Base-by-base conservation (phyloP, 1,284 basidiomycete species). In the Melampsora americana region DNA sequence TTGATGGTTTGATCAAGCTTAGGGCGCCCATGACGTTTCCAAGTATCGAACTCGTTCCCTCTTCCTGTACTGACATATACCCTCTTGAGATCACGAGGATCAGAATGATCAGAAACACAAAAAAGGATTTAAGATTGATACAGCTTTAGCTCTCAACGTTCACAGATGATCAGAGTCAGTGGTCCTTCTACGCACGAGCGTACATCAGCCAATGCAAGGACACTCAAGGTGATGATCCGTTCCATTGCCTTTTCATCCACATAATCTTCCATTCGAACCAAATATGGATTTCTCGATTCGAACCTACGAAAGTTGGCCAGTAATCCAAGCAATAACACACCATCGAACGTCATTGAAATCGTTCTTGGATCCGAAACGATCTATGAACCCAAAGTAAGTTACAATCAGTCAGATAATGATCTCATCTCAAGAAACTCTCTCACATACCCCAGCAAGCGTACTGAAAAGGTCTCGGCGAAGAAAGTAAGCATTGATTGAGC, bases 201-300 rank as follows among this genome's bases (percentile, higher is more conserved):
- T 72, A 32, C 62, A 39, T 66, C 48, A 44, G 77, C 62, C n/a
- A 78, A 62, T 0, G 76, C 79, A 35, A 75, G 26, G 42, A 64
- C 66, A 23, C 32, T 75, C 5, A 75, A 66, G 44, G 53, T 62
- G 26, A 60, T 46, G 44, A 78, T 77, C 28, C 78, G 78, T 30
- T 70, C 77, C 80, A 82, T 81, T 42, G 79, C 79, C 4, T 77
- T 76, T 50, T 82, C 81, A 44, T 81, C 81, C 18, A 81, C 80
- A 59, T 81, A 79, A 64, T 82, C 81, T 69, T 82, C 79, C 32
- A 82, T 81, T 30, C 81, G 72, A 2, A 80, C 79, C 6, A 79
- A 68, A 66, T 81, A 81, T 4, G 81, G 79, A 50, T 82, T 82
- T 23, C 80, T 42, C 20, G 79, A 79, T 65, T 81, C 80, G 62